phyloP scores from a whole-genome alignment of 306 rosid species.

The Cicer pinnatifidum region DNA sequence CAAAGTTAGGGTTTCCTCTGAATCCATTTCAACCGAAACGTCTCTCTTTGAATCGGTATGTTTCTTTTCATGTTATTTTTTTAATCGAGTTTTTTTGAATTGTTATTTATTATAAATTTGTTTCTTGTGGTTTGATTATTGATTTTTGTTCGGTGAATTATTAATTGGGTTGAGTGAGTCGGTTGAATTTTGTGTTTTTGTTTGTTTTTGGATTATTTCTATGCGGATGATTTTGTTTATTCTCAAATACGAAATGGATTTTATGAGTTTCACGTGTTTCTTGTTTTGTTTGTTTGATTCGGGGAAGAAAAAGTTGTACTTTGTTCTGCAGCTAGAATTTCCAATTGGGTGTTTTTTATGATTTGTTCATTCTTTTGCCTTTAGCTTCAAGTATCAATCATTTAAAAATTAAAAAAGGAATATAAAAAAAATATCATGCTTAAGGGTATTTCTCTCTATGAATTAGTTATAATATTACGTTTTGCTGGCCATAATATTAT shows the following conservation, averaged over 20 bases:
- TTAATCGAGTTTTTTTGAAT: not conserved
- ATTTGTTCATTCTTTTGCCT: not conserved
- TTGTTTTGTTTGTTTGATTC: not conserved
- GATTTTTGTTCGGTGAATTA: slow-evolving; percentile 16
- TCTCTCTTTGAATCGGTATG: slow-evolving; percentile 52
- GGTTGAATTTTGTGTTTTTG: not conserved
- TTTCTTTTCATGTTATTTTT: not conserved
- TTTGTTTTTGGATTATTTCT: not conserved
- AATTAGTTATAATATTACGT: not conserved
- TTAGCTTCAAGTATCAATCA: not conserved
- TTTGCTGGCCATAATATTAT: not conserved
- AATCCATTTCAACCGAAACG: slow-evolving; percentile 43
- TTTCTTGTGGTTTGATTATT: not conserved
- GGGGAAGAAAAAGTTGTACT: slow-evolving; percentile 11
- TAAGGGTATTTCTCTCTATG: not conserved
- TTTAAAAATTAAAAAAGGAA: not conserved
- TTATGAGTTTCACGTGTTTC: not conserved
- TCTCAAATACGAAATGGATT: slow-evolving; percentile 20
- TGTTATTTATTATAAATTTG: not conserved
- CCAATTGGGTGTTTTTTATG: not conserved
- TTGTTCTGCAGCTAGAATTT: slow-evolving; percentile 15
- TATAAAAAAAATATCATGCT: not conserved
- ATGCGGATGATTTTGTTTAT: not conserved
- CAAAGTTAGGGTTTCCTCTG: slow-evolving; percentile 49
- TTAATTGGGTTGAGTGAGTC: slow-evolving; percentile 1